Conservation (phyloP, 2,329 filamentous ascomycete genomes). For the Cercospora zeina region DNA sequence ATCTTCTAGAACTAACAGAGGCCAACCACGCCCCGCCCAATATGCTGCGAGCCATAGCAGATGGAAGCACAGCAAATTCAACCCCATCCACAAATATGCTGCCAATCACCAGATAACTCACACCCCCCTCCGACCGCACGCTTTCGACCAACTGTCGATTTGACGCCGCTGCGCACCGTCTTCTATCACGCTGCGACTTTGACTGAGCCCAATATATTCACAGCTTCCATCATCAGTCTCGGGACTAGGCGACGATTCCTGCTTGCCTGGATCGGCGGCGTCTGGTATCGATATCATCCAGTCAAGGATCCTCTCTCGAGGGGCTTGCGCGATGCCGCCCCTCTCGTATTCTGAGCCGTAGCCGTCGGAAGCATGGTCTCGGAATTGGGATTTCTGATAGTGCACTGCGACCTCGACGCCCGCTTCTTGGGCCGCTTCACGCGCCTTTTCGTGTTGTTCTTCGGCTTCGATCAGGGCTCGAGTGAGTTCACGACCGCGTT, state of each 20-base stretch:
- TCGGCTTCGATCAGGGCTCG: not conserved
- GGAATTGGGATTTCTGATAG: not conserved
- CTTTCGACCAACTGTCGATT: not conserved
- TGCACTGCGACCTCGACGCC: not conserved
- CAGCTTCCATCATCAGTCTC: not conserved
- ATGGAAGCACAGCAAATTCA: too few relatives aligned
- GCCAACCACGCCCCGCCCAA: too few relatives aligned
- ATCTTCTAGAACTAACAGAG: too few relatives aligned
- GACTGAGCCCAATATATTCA: not conserved
- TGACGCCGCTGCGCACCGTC: not conserved
- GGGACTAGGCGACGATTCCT: not conserved
- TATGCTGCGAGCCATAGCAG: not conserved
- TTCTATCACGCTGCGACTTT: not conserved
- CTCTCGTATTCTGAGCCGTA: not conserved
- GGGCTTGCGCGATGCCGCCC: not conserved
- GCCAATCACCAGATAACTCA: not conserved
- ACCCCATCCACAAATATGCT: not conserved
- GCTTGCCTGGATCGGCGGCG: not conserved
- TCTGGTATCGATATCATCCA: not conserved
- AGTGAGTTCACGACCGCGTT: not conserved
- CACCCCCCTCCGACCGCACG: not conserved
- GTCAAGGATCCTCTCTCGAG: not conserved
- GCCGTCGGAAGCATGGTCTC: not conserved
- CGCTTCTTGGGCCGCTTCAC: not conserved
- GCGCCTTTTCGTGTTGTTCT: not conserved